Percentiles rank a stretch among this genome's conserved stretches.
Evolutionary conservation across 192 early-diverging fungal species (phyloP).

Genomic region (Helicostylum pulchrum): DNA sequence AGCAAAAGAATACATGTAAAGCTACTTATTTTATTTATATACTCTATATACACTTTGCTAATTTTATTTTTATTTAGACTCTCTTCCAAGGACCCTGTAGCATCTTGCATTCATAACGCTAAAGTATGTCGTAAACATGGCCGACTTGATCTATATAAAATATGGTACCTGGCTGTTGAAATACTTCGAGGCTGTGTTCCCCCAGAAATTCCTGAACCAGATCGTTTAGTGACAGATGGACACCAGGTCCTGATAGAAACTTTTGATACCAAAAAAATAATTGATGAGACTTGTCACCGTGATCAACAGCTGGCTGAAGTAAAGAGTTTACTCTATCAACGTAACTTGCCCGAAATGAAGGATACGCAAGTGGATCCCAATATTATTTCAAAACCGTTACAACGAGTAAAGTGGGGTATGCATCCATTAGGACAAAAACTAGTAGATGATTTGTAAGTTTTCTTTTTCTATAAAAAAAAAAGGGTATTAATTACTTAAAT

Average conservation of each 20-base stretch:
- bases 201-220: constrained; percentile 20
- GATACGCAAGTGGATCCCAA: constrained; percentile 26
- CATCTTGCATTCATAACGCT: constrained; percentile 63
- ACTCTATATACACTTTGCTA: background rate
- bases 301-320: constrained; percentile 4
- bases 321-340: constrained; percentile 4
- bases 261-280: constrained; percentile 32
- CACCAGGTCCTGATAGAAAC: constrained; percentile 16
- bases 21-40: background rate
- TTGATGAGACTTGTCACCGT: constrained; percentile 20
- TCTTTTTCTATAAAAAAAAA: background rate
- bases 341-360: constrained; percentile 8
- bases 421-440: constrained; percentile 58
- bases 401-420: constrained; percentile 54
- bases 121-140: constrained; percentile 43
- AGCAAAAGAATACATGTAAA: constrained; percentile 61
- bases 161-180: constrained; percentile 64
- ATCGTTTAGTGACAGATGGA: constrained; percentile 4
- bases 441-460: constrained; percentile 51
- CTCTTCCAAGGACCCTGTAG: constrained; percentile 53
- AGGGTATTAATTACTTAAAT: constrained; percentile 1
- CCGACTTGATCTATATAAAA: constrained; percentile 55
- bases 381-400: constrained; percentile 24
- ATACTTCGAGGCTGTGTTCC: constrained; percentile 53
- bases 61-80: constrained; percentile 42